A percentile compares a stretch with the other conserved stretches of the same genome.
Evolutionary conservation across 1,284 basidiomycete genomes (phyloP).

Genomic region (Earliella scabrosa): DNA sequence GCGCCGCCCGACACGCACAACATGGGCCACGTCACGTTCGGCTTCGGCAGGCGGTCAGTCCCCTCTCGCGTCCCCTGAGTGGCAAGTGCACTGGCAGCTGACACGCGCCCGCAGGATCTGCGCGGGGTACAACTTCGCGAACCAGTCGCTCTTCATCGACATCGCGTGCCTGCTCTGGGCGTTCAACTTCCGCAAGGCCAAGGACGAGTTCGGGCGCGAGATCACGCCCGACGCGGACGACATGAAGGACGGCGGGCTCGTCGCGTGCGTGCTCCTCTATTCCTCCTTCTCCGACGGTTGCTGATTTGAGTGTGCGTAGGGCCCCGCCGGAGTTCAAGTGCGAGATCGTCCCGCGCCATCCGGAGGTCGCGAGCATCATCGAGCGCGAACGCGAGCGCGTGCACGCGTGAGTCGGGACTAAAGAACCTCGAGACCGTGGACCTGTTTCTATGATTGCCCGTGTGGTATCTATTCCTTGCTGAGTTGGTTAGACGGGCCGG

Average conservation of each 20-base stretch:
- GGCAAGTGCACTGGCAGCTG: neutral
- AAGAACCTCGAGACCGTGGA: too few species aligned
- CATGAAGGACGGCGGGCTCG: neutral
- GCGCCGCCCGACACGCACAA: conserved; percentile 1
- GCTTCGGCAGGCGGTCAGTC: neutral
- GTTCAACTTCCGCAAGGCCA: conserved; percentile 40
- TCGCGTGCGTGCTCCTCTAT: neutral
- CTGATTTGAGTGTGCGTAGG: neutral
- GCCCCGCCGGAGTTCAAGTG: neutral
- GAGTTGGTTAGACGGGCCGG: too few species aligned
- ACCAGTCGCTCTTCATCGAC: conserved; percentile 42
- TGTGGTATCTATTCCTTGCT: too few species aligned
- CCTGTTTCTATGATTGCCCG: too few species aligned
- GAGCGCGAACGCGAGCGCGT: conserved; percentile 1
- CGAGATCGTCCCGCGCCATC: neutral
- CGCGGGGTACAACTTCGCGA: conserved; percentile 19
- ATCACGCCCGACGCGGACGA: neutral
- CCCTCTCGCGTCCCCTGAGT: neutral
- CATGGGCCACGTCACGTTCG: conserved; percentile 1
- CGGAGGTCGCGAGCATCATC: neutral
- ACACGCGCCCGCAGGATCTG: conserved; percentile 11
- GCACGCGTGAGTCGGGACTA: neutral
- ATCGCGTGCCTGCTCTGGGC: conserved; percentile 45
- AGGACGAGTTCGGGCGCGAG: conserved; percentile 23
- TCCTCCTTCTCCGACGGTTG: neutral